These are phyloP conservation scores for Phytophthora macrochlamydospora DNA, from an alignment of 352 stramenopile species.

Conservation along the genomic window DNA sequence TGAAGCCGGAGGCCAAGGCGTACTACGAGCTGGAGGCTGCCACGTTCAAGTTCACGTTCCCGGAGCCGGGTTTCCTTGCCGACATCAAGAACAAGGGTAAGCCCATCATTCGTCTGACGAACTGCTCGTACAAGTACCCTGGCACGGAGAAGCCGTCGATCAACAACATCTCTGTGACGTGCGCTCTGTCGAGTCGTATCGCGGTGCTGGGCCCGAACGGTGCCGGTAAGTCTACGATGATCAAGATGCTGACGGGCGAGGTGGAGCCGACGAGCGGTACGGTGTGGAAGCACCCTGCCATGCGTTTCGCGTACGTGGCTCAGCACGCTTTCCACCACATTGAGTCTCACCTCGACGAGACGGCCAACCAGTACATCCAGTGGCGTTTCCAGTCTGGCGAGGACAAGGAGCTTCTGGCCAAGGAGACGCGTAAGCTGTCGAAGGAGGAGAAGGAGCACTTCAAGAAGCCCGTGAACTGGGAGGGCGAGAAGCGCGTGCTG, in stretches of 20 bases:
- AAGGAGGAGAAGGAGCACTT: constrained; percentile 94
- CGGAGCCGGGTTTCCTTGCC: constrained; percentile 86
- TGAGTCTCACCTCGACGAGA: constrained; percentile 95
- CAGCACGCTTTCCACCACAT: constrained; percentile 99
- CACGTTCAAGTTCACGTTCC: constrained; percentile 89
- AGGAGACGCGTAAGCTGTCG: constrained; percentile 91
- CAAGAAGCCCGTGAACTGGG: constrained; percentile 95
- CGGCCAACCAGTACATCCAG: constrained; percentile 97
- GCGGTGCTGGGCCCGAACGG: constrained; percentile 90
- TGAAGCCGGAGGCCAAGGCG: constrained; percentile 87
- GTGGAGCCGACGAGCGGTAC: constrained; percentile 71
- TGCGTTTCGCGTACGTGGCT: constrained; percentile 96
- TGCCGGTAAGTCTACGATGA: constrained; percentile 96
- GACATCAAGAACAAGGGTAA: constrained; percentile 93
- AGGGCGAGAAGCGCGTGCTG: constrained; percentile 90
- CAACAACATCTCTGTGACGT: constrained; percentile 83
- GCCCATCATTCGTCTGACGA: constrained; percentile 89
- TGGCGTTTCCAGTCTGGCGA: constrained; percentile 95
- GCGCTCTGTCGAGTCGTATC: constrained; percentile 81
- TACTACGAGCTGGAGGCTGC: constrained; percentile 90
- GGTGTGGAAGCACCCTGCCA: constrained; percentile 86
- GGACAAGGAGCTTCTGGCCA: constrained; percentile 92
- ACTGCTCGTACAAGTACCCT: constrained; percentile 88
- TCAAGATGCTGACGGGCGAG: constrained; percentile 94
- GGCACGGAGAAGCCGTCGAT: constrained; percentile 80